Conservation (phyloP, 805 yeast genomes). For the Candida khao-thaluensis region DNA sequence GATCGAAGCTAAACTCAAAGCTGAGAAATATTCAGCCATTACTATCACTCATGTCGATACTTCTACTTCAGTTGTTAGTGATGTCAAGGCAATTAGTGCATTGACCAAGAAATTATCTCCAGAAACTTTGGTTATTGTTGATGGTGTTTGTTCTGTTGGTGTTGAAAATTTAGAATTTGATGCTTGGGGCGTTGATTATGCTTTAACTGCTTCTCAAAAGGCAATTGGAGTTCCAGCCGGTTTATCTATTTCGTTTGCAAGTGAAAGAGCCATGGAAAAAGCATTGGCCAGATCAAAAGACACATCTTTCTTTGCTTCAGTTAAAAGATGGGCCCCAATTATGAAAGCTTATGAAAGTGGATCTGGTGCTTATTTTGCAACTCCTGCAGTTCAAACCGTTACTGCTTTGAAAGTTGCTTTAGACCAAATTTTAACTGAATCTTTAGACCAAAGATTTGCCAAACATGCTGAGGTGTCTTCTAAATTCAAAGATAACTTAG, state of each 20-base stretch:
- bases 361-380: slow-evolving; percentile 84
- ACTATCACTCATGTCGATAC: slow-evolving; percentile 96
- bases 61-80: slow-evolving; percentile 86
- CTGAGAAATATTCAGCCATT: slow-evolving; percentile 59
- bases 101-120: slow-evolving; percentile 69
- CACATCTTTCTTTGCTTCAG: slow-evolving; percentile 62
- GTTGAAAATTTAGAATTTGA: slow-evolving; percentile 85
- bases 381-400: slow-evolving; percentile 88
- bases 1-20: slow-evolving; percentile 54
- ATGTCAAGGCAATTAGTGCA: slow-evolving; percentile 60
- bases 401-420: slow-evolving; percentile 79
- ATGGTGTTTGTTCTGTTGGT: slow-evolving; percentile 93
- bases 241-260: slow-evolving; percentile 70
- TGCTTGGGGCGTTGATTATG: slow-evolving; percentile 87
- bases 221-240: slow-evolving; percentile 96
- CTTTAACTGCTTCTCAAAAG: slow-evolving; percentile 90
- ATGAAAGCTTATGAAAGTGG: slow-evolving; percentile 84
- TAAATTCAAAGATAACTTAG: slow-evolving; percentile 59
- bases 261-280: slow-evolving; percentile 68
- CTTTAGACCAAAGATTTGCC: slow-evolving; percentile 58
- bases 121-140: slow-evolving; percentile 79
- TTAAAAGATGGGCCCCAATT: slow-evolving; percentile 85
- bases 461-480: slow-evolving; percentile 63
- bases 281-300: slow-evolving; percentile 50
- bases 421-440: slow-evolving; percentile 59